Evolutionary conservation across 2,329 filamentous ascomycete species (phyloP).

Genomic region (Pseudopyrenochaeta lycopersici): DNA sequence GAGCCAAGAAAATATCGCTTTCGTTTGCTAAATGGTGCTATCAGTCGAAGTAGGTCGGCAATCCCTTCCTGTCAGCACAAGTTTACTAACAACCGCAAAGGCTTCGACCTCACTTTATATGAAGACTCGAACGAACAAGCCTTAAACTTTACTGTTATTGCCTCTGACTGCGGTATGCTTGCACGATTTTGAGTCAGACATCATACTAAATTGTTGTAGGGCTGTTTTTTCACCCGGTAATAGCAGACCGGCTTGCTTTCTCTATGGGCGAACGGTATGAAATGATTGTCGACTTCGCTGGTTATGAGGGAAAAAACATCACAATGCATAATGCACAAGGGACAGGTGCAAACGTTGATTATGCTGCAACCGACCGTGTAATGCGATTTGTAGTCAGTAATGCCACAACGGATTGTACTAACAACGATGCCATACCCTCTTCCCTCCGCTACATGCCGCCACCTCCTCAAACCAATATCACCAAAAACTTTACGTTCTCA

Average conservation of each 20-base stretch:
- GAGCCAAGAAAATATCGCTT: slow-evolving; percentile 69
- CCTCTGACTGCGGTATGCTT: slow-evolving; percentile 58
- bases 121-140: slow-evolving; percentile 29
- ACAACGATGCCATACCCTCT: slow-evolving; percentile 40
- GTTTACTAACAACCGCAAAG: slow-evolving; percentile 29
- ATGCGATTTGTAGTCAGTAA: slow-evolving; percentile 57
- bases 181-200: no score
- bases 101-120: slow-evolving; percentile 60
- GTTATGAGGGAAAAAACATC: slow-evolving; percentile 60
- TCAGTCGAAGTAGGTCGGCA: slow-evolving; percentile 31
- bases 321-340: slow-evolving; percentile 55
- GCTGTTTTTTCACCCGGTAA: slow-evolving; percentile 58
- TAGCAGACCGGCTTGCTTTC: slow-evolving; percentile 54
- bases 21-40: slow-evolving; percentile 58
- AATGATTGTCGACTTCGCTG: slow-evolving; percentile 65
- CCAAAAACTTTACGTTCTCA: slow-evolving; percentile 42
- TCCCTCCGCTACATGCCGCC: slow-evolving; percentile 36
- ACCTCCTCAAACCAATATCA: slow-evolving; percentile 23
- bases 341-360: slow-evolving; percentile 59
- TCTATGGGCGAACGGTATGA: slow-evolving; percentile 68
- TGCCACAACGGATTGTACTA: slow-evolving; percentile 24
- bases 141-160: slow-evolving; percentile 64
- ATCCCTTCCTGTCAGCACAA: background rate
- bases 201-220: slow-evolving; percentile 34
- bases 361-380: slow-evolving; percentile 53